phyloP scores from a whole-genome alignment of 228 moss, liverwort and hornwort species.

The Sphagnum magellanicum region DNA sequence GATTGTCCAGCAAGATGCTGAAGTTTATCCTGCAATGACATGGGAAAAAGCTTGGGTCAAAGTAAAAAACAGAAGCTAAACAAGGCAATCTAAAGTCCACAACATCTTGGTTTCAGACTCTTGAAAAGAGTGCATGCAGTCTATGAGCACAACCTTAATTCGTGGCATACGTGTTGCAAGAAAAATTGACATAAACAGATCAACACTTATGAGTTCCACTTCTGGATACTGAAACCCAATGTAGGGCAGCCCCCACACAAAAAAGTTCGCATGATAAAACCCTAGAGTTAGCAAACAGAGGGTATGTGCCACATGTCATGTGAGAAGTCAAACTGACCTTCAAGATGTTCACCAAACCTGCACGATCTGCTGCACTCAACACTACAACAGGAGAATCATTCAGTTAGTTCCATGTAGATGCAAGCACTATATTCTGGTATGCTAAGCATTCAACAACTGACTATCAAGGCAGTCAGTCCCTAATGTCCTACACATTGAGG shows the following conservation, averaged over 20 bases:
- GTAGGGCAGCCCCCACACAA: neutral
- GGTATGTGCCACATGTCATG: too few relatives aligned
- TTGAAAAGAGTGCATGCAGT: slow-evolving; percentile 1
- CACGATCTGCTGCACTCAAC: slow-evolving; percentile 30
- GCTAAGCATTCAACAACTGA: neutral
- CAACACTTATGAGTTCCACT: too few relatives aligned
- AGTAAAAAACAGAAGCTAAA: neutral
- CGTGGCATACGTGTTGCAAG: too few relatives aligned
- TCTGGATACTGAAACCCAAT: too few relatives aligned
- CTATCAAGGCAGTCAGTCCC: neutral
- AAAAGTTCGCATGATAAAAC: neutral
- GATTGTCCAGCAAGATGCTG: slow-evolving; percentile 76
- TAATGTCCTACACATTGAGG: neutral
- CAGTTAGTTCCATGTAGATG: neutral
- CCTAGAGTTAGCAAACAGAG: too few relatives aligned
- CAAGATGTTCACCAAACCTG: slow-evolving; percentile 42
- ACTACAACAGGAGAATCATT: neutral
- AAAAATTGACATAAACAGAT: neutral
- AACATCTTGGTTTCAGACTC: too few relatives aligned
- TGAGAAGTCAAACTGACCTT: slow-evolving; percentile 7
- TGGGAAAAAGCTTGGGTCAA: neutral
- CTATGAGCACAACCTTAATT: slow-evolving; percentile 18
- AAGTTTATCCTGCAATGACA: slow-evolving; percentile 63
- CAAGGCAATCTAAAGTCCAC: neutral
- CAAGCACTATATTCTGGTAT: neutral